Conservation (phyloP, 306 rosid genomes). For the Trifolium pratense region DNA sequence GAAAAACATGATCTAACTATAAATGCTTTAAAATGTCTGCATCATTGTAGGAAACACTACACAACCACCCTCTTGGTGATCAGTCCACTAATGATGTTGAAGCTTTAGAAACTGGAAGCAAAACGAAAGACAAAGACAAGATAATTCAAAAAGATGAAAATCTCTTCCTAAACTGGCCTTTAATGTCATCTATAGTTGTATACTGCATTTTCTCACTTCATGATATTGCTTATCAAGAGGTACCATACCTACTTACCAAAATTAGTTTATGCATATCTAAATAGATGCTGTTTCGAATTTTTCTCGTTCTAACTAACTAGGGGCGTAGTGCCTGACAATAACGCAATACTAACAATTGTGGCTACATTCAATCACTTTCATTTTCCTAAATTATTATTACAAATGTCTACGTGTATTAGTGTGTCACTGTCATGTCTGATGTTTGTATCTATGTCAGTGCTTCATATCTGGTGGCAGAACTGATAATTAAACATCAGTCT, state of each 20-base stretch:
- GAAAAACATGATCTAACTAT: not conserved
- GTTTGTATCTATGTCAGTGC: not conserved
- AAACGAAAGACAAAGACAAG: slow-evolving; percentile 40
- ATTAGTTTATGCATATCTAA: too few species aligned
- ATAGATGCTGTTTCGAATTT: not conserved
- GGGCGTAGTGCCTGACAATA: too few species aligned
- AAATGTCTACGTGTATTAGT: too few species aligned
- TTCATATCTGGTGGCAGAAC: not conserved
- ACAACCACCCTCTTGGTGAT: slow-evolving; percentile 48
- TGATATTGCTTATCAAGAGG: slow-evolving; percentile 86
- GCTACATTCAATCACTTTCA: too few species aligned
- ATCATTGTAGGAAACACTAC: slow-evolving; percentile 74
- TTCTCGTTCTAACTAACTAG: not conserved
- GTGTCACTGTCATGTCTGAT: too few species aligned
- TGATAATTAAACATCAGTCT: not conserved
- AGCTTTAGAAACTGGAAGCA: slow-evolving; percentile 54
- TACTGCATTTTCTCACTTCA: slow-evolving; percentile 75
- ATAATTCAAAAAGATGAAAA: slow-evolving; percentile 42
- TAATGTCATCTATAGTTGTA: slow-evolving; percentile 73
- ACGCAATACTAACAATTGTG: too few species aligned
- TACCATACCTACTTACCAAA: slow-evolving; percentile 31
- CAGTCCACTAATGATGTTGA: slow-evolving; percentile 41
- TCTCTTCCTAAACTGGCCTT: slow-evolving; percentile 76
- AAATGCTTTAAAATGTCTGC: not conserved
- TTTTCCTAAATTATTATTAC: too few species aligned